Evolutionary conservation across 352 stramenopile species (phyloP), one percentile per base, ranked within the genome.

Genomic region (Phytophthora podocarpi): DNA sequence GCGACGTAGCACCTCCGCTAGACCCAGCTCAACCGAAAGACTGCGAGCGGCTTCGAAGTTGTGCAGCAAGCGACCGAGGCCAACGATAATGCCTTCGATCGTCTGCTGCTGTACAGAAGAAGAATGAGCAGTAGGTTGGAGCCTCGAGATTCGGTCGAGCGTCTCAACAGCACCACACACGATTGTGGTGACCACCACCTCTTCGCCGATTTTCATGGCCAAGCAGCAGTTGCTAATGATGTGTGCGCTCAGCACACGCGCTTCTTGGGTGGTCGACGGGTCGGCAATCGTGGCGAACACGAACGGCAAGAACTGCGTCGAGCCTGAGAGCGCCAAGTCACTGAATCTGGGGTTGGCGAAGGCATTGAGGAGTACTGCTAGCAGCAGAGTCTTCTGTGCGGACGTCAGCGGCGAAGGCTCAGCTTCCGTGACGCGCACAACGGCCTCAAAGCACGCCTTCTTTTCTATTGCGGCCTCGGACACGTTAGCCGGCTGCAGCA

Each of bases 141-240:
- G 66, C 13, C 70, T 67, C 6, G 72, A 76, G n/a, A 91, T 64
- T n/a, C 64, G 59, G 24, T 92, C 82, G 18, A 94, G 70, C 3
- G 79, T 85, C 53, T 94, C 85, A 8, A 85, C 69, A 5, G 73
- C 81, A 7, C 85, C 85, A 24, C 80, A 90, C 20, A 94, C 68
- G 18, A 94, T 70, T 13, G 77, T 87, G 23, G 80, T 90, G 51
- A 92, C 72, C 28, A 90, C 68, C 12, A 87, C 63, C 27, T 91
- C 81, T 40, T 94, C 81, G 28, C 85, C 85, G 9, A 87, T 72
- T 35, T 81, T 60, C 40, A 90, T 72, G 15, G 80, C 75, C 35
- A 88, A 64, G 43, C 76, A 90, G 64, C 82, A 90, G 53, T 94
- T 94, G 65, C 78, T 76, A 28, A 94, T 75, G 21, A 92, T 60